These are phyloP conservation scores for Leptomonas pyrrhocoris DNA, from an alignment of 208 protist species.

Conservation along the genomic window DNA sequence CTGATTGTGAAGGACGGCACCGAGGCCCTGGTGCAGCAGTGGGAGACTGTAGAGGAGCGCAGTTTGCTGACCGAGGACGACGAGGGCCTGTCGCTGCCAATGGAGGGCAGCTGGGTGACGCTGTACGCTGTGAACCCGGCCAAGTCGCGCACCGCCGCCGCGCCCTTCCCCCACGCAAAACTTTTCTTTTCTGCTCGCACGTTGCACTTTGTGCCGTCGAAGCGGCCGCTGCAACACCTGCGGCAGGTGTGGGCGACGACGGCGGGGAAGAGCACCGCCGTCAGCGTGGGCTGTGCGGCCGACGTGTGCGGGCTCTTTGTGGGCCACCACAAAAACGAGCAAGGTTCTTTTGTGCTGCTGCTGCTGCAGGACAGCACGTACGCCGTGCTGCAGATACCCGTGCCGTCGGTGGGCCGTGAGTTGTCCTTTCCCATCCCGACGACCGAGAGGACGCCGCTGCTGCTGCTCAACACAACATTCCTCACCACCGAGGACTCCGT, in stretches of 20 bases:
- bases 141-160: conserved; percentile 44
- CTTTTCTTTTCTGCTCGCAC: conserved; percentile 61
- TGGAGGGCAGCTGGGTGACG: conserved; percentile 51
- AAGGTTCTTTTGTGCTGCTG: conserved; percentile 48
- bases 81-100: conserved; percentile 42
- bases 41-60: conserved; percentile 48
- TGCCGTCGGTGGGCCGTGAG: conserved; percentile 36
- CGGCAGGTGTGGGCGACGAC: conserved; percentile 19
- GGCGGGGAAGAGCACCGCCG: not conserved
- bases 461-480: conserved; percentile 70
- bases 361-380: conserved; percentile 50
- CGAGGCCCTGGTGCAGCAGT: conserved; percentile 77
- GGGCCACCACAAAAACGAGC: conserved; percentile 25
- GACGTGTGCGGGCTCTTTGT: conserved; percentile 68
- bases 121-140: conserved; percentile 75
- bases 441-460: conserved; percentile 30
- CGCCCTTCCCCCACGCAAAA: conserved; percentile 69
- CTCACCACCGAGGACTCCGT: conserved; percentile 49
- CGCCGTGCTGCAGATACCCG: conserved; percentile 65
- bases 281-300: conserved; percentile 41
- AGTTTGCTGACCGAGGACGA: conserved; percentile 19
- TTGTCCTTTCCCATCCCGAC: conserved; percentile 45
- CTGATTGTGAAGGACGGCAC: conserved; percentile 48
- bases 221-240: conserved; percentile 25
- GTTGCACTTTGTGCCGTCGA: conserved; percentile 51